A percentile compares a stretch with the other conserved stretches of the same genome.
phyloP scores from a whole-genome alignment of 2,329 filamentous ascomycete species.

The Venturia aucupariae region DNA sequence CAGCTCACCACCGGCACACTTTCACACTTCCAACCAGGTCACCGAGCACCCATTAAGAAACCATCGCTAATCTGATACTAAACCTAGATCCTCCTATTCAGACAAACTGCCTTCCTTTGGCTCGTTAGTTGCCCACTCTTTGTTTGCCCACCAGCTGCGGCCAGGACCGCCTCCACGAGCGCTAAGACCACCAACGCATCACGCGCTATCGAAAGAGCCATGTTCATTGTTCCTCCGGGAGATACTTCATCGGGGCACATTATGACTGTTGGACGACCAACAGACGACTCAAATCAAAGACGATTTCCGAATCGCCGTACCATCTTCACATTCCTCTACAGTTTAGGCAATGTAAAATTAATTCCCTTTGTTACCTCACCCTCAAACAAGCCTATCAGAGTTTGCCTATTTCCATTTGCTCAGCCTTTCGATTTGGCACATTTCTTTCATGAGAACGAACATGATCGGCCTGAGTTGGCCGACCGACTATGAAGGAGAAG shows the following conservation, averaged over 20 bases:
- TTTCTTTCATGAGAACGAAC: neutral
- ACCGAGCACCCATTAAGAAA: no score
- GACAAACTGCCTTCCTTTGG: no score
- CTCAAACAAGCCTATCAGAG: neutral
- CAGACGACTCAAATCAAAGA: neutral
- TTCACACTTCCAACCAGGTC: no score
- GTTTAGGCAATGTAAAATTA: neutral
- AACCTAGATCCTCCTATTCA: no score
- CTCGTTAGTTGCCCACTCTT: neutral
- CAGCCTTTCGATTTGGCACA: neutral
- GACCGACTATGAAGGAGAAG: neutral
- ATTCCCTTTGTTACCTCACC: neutral
- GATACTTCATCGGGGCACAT: neutral
- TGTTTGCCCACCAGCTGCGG: neutral
- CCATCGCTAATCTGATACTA: no score
- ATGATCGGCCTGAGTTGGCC: neutral
- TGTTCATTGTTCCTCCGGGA: neutral
- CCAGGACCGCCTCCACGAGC: neutral
- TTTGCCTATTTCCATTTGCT: neutral
- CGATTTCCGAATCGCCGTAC: neutral
- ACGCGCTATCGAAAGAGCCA: neutral
- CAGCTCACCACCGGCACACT: no score
- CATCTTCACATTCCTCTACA: neutral
- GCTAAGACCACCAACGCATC: neutral
- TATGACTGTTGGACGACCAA: neutral